These are phyloP conservation scores for Pseudogymnoascus verrucosus DNA, from an alignment of 2,329 filamentous ascomycete genomes.

Conservation along the genomic window DNA sequence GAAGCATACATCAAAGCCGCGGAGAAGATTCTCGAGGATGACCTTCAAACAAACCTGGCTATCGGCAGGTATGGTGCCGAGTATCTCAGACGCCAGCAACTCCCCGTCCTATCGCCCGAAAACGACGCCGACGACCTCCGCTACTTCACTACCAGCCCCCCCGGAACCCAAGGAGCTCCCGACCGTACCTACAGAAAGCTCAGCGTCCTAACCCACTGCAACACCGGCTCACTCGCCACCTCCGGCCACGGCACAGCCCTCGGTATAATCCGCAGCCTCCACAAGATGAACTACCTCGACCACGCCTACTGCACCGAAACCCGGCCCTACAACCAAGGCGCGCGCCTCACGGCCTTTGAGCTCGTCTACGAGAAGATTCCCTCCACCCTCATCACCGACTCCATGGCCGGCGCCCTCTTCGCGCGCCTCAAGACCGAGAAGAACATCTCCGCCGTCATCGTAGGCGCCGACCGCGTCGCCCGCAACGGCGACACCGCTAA, in stretches of 20 bases:
- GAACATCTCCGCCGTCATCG: slow-evolving; percentile 78
- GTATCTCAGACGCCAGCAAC: slow-evolving; percentile 54
- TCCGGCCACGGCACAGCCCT: slow-evolving; percentile 96
- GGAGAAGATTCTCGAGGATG: slow-evolving; percentile 78
- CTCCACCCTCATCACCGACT: slow-evolving; percentile 86
- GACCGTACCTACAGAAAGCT: slow-evolving; percentile 45
- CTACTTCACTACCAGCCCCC: slow-evolving; percentile 31
- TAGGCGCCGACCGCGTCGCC: slow-evolving; percentile 90
- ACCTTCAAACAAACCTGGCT: slow-evolving; percentile 76
- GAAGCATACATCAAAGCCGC: slow-evolving; percentile 69
- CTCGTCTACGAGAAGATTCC: slow-evolving; percentile 91
- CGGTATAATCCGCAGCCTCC: slow-evolving; percentile 82
- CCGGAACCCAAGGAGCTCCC: slow-evolving; percentile 32
- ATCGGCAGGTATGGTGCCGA: slow-evolving; percentile 78
- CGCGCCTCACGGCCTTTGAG: slow-evolving; percentile 89
- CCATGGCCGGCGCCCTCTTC: slow-evolving; percentile 88
- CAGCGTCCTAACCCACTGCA: slow-evolving; percentile 94
- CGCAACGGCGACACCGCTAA: slow-evolving; percentile 97
- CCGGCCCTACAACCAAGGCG: slow-evolving; percentile 95
- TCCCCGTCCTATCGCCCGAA: slow-evolving; percentile 19
- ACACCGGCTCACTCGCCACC: slow-evolving; percentile 92
- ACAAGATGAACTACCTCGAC: slow-evolving; percentile 55
- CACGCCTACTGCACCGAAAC: slow-evolving; percentile 97
- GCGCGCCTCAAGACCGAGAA: slow-evolving; percentile 49
- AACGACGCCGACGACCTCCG: slow-evolving; percentile 20